A percentile compares a stretch with the other conserved stretches of the same genome.
phyloP scores from a whole-genome alignment of 202 grass and related monocot species.

The Carex sylvatica region DNA sequence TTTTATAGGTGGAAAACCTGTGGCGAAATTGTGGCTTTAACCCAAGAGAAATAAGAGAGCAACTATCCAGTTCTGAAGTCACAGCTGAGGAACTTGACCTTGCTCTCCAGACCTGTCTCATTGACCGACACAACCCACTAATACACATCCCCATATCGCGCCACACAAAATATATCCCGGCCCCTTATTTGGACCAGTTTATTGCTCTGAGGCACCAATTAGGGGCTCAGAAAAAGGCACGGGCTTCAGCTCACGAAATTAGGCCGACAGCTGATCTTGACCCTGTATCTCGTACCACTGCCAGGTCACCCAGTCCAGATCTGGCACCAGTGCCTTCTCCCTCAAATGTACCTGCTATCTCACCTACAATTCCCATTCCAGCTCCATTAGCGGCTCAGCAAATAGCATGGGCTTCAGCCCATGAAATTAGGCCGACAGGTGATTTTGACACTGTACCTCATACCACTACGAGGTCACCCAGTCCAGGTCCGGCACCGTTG shows the following conservation, averaged over 20 bases:
- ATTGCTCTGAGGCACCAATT: conserved; percentile 2
- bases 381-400: not conserved
- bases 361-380: not conserved
- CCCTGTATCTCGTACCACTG: not conserved
- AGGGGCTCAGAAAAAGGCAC: not conserved
- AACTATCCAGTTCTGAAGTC: conserved; percentile 2
- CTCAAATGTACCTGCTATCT: not conserved
- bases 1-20: conserved; percentile 10
- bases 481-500: not conserved
- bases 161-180: not conserved
- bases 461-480: not conserved
- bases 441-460: not conserved
- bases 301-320: not conserved
- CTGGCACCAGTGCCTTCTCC: not conserved
- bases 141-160: not conserved
- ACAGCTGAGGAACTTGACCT: not conserved
- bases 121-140: conserved; percentile 7
- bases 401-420: not conserved
- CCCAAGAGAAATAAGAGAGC: not conserved
- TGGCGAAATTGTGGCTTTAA: not conserved
- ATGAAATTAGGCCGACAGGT: not conserved
- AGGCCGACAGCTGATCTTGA: not conserved
- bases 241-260: not conserved
- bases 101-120: not conserved
- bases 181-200: not conserved